A percentile compares a stretch with the other conserved stretches of the same genome.
Conservation (phyloP, 1,284 basidiomycete genomes). For the Fereydounia khargensis region DNA sequence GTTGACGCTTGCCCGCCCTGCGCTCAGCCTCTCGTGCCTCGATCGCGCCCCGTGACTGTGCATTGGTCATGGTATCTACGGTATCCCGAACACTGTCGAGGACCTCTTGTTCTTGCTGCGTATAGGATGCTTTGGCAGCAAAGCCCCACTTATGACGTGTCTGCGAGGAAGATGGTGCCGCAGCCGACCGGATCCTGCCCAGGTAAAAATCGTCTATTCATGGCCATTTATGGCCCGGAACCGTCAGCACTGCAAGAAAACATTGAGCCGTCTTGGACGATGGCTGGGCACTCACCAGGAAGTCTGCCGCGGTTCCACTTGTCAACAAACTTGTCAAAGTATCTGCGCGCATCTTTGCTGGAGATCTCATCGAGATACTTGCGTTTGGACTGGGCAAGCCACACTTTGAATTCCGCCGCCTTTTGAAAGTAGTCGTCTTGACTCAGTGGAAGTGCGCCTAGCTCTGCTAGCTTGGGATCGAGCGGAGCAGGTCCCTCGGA, state of each 20-base stretch:
- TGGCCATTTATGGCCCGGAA: too few relatives aligned
- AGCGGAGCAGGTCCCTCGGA: too few relatives aligned
- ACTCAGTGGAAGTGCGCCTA: constrained; percentile 5
- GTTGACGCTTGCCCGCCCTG: constrained; percentile 1
- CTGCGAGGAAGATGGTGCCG: constrained; percentile 5
- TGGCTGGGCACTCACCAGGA: constrained; percentile 9
- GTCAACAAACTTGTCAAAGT: constrained; percentile 33
- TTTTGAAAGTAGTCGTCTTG: constrained; percentile 31
- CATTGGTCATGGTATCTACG: constrained; percentile 35
- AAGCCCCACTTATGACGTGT: constrained; percentile 29
- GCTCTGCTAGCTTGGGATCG: neutral
- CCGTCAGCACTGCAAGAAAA: too few relatives aligned
- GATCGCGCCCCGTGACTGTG: constrained; percentile 13
- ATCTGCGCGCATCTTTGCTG: constrained; percentile 18
- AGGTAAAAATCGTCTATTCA: constrained; percentile 12
- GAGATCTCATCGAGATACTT: constrained; percentile 39
- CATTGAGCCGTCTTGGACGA: too few relatives aligned
- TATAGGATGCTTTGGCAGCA: constrained; percentile 4
- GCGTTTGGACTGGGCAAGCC: constrained; percentile 19
- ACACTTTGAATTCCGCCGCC: constrained; percentile 33
- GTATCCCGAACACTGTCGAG: constrained; percentile 20
- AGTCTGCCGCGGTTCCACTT: constrained; percentile 30
- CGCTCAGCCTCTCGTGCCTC: constrained; percentile 31
- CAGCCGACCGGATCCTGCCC: constrained; percentile 4
- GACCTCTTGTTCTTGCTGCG: constrained; percentile 11